phyloP scores from a whole-genome alignment of 1,139 yeast species.

The Suhomyces terraborum region DNA sequence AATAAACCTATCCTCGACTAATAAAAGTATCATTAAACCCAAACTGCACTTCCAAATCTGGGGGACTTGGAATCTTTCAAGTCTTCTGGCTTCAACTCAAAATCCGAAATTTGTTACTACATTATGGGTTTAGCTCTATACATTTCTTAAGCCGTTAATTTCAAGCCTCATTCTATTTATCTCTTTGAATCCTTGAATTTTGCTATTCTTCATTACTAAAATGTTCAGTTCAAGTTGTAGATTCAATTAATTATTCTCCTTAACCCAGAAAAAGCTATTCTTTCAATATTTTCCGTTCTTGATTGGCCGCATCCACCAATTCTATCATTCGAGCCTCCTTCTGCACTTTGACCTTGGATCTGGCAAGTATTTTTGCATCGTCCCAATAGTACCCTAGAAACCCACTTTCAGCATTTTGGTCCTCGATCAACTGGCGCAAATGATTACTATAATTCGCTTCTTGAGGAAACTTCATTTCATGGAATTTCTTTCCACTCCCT shows the following conservation, averaged over 20 bases:
- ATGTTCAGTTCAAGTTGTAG: too few species aligned
- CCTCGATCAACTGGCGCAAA: slow-evolving; percentile 25
- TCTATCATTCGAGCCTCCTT: slow-evolving; percentile 23
- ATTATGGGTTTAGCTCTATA: not conserved
- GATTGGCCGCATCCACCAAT: slow-evolving; percentile 4
- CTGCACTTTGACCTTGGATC: slow-evolving; percentile 22
- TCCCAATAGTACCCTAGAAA: slow-evolving; percentile 32
- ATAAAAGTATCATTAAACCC: too few species aligned
- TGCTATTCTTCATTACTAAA: too few species aligned
- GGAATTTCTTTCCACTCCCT: slow-evolving; percentile 31
- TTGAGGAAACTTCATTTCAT: slow-evolving; percentile 30
- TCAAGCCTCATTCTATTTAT: too few species aligned
- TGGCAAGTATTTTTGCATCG: slow-evolving; percentile 19
- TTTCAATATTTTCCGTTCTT: not conserved
- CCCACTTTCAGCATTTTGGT: slow-evolving; percentile 23
- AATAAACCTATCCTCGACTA: too few species aligned
- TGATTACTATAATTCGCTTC: slow-evolving; percentile 35
- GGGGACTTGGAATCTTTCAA: too few species aligned
- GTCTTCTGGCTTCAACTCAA: too few species aligned
- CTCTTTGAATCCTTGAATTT: too few species aligned
- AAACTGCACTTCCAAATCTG: too few species aligned
- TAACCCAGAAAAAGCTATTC: not conserved
- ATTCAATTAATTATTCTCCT: too few species aligned
- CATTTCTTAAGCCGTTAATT: too few species aligned
- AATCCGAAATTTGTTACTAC: slow-evolving; percentile 9